Conservation (phyloP, 2,329 filamentous ascomycete genomes). For the Tolypocladium sp. region DNA sequence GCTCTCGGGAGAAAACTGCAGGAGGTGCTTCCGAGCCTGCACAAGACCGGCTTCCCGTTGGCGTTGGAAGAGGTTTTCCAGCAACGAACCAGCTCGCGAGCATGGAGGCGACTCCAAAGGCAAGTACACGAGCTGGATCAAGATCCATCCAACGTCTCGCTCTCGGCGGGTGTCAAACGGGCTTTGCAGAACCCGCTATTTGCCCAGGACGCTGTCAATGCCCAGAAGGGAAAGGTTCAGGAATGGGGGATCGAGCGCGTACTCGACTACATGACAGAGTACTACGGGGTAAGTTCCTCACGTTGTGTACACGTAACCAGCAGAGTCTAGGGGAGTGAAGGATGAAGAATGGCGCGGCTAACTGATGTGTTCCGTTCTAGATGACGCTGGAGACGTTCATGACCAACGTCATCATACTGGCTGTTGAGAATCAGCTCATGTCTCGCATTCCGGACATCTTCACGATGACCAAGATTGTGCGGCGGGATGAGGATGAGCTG, state of each 20-base stretch:
- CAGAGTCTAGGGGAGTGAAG: not conserved
- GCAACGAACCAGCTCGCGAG: not conserved
- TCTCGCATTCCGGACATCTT: conserved; percentile 1
- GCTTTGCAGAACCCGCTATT: not conserved
- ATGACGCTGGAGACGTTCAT: conserved; percentile 3
- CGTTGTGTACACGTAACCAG: not conserved
- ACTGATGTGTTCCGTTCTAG: not conserved
- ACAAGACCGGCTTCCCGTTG: not conserved
- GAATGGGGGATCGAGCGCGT: not conserved
- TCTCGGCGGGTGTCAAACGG: not conserved
- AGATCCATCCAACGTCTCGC: not conserved
- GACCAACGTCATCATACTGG: conserved; percentile 3
- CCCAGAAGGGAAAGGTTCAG: not conserved
- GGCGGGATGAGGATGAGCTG: not conserved
- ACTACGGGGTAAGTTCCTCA: conserved; percentile 25
- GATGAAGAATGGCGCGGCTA: not conserved
- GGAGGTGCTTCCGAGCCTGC: not conserved
- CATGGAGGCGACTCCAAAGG: not conserved
- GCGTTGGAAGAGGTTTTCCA: not conserved
- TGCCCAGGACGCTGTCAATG: not conserved
- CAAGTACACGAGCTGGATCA: not conserved
- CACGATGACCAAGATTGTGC: not conserved
- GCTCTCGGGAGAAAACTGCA: not conserved
- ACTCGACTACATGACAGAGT: conserved; percentile 28
- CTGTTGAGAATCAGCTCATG: conserved; percentile 3